Evolutionary conservation across 495 filamentous ascomycete genomes (phyloP).

Genomic region (Viridothelium virens): DNA sequence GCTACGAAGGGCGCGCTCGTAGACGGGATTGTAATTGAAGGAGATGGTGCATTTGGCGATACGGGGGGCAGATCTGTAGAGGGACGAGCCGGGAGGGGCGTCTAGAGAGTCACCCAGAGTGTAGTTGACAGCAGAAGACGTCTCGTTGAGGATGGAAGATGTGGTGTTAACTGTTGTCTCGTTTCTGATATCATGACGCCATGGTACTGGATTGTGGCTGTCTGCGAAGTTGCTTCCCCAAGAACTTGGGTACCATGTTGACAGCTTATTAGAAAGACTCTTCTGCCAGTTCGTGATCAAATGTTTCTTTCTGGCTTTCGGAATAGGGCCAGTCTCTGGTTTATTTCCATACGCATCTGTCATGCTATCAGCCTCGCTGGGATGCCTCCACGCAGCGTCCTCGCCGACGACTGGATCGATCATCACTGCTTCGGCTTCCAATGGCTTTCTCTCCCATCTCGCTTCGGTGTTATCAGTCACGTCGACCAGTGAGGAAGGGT

Average conservation of each 20-base stretch:
- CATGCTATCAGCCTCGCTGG: neutral
- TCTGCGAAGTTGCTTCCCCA: neutral
- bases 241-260: neutral
- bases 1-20: slow-evolving; percentile 32
- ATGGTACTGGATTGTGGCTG: neutral
- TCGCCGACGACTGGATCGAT: neutral
- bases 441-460: neutral
- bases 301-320: neutral
- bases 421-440: slow-evolving; percentile 7
- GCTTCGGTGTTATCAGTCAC: neutral
- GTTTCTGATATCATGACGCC: neutral
- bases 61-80: slow-evolving; percentile 10
- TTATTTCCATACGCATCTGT: neutral
- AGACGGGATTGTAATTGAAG: slow-evolving; percentile 29
- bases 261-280: neutral
- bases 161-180: neutral
- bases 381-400: neutral
- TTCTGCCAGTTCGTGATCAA: neutral
- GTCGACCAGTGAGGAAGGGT: neutral
- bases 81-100: slow-evolving; percentile 1
- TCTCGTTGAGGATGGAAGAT: neutral
- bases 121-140: neutral
- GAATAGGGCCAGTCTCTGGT: neutral
- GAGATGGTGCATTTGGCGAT: slow-evolving; percentile 33
- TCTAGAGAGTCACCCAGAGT: neutral